Evolutionary conservation across 1,139 yeast genomes (phyloP).

Genomic region (Kluyveromyces marxianus): DNA sequence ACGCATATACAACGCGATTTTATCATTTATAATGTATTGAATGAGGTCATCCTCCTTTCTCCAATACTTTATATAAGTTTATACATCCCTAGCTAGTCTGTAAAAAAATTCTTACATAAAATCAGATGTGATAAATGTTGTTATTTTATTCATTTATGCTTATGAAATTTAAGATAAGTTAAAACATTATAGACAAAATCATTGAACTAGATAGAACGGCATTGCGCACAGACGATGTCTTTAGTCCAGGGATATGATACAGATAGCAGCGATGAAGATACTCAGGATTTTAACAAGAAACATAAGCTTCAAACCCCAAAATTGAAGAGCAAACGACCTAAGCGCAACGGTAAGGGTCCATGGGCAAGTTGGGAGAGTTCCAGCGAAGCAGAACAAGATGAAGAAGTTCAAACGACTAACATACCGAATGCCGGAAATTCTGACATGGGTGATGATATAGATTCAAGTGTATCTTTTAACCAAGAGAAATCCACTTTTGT

Average conservation of each 20-base stretch:
- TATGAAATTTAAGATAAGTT: too few relatives aligned
- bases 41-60: too few relatives aligned
- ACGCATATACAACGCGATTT: too few relatives aligned
- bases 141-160: too few relatives aligned
- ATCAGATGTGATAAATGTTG: too few relatives aligned
- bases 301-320: slow-evolving; percentile 12
- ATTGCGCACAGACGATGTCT: background rate
- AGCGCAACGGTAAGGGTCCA: slow-evolving; percentile 31
- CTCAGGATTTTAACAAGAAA: background rate
- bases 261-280: background rate
- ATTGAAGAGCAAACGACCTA: slow-evolving; percentile 15
- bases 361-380: slow-evolving; percentile 35
- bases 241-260: slow-evolving; percentile 14
- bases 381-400: slow-evolving; percentile 7
- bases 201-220: background rate
- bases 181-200: background rate
- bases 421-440: slow-evolving; percentile 13
- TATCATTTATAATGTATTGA: too few relatives aligned
- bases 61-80: too few relatives aligned
- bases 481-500: slow-evolving; percentile 43
- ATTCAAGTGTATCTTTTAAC: slow-evolving; percentile 54
- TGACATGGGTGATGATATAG: slow-evolving; percentile 39
- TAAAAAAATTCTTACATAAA: too few relatives aligned
- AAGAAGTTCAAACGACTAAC: slow-evolving; percentile 6
- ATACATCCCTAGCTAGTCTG: too few relatives aligned